Evolutionary conservation across 257 asterid species (phyloP).

Genomic region (Primulina tabacum): DNA sequence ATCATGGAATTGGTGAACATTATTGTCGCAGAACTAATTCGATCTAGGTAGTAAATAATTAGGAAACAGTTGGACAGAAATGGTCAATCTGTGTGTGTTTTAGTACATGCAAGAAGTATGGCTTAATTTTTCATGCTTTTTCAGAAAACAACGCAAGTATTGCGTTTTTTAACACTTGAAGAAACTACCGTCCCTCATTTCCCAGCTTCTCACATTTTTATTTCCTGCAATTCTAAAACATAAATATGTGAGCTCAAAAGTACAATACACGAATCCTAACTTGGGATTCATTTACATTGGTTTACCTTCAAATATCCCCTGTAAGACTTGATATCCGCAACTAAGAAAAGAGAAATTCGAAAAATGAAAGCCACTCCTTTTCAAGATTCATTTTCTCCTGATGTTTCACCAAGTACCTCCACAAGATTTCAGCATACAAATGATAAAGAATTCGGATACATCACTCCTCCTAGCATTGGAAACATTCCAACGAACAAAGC

Average conservation of each 20-base stretch:
- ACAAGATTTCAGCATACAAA: constrained; percentile 29
- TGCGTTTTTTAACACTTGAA: constrained; percentile 30
- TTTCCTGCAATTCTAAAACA: constrained; percentile 20
- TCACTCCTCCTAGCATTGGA: constrained; percentile 11
- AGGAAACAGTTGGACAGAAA: constrained; percentile 31
- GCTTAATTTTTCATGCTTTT: constrained; percentile 29
- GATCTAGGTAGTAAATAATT: constrained; percentile 20
- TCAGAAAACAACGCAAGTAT: constrained; percentile 45
- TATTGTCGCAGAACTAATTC: background rate
- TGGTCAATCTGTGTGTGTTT: constrained; percentile 13
- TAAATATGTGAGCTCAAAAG: constrained; percentile 22
- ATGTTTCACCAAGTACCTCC: constrained; percentile 31
- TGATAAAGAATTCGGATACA: constrained; percentile 32
- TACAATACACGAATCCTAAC: constrained; percentile 20
- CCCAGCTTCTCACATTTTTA: constrained; percentile 18
- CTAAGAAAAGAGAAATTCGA: background rate
- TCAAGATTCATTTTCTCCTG: constrained; percentile 20
- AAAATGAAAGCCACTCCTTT: constrained; percentile 18
- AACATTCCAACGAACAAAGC: background rate
- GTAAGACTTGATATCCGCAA: background rate
- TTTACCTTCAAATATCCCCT: background rate
- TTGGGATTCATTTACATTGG: background rate
- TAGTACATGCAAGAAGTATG: constrained; percentile 54
- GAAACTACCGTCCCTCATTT: constrained; percentile 24
- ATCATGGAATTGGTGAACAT: background rate